Evolutionary conservation across 352 stramenopile genomes (phyloP).

Genomic region (Pythium utonaiense): DNA sequence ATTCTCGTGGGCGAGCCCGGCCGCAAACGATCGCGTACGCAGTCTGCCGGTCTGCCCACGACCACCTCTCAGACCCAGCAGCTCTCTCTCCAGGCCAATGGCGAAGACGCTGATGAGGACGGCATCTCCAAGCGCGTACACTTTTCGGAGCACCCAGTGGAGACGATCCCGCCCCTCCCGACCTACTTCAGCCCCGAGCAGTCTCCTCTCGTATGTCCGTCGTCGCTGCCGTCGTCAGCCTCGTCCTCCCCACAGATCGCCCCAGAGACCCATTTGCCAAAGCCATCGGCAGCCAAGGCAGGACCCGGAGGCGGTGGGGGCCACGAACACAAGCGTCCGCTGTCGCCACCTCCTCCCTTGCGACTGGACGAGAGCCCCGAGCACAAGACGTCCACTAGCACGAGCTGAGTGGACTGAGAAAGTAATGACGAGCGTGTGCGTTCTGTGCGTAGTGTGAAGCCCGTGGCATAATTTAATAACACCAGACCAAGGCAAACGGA

Average conservation of each 20-base stretch:
- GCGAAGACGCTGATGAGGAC: constrained; percentile 8
- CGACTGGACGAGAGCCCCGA: neutral
- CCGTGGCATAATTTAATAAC: constrained; percentile 3
- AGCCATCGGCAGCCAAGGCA: neutral
- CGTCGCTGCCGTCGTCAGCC: constrained; percentile 9
- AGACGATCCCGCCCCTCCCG: constrained; percentile 34
- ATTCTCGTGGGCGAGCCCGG: constrained; percentile 1
- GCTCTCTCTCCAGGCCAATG: neutral
- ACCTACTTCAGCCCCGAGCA: constrained; percentile 13
- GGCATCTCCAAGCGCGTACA: constrained; percentile 42
- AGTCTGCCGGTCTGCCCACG: constrained; percentile 12
- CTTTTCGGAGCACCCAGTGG: constrained; percentile 37
- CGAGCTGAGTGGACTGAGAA: neutral
- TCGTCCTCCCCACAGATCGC: constrained; percentile 16
- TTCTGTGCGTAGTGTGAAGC: neutral
- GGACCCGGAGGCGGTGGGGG: neutral
- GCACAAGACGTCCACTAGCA: neutral
- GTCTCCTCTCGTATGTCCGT: neutral
- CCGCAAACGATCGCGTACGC: constrained; percentile 19
- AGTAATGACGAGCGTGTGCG: neutral
- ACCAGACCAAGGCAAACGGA: neutral
- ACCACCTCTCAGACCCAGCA: neutral
- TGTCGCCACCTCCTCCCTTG: constrained; percentile 8
- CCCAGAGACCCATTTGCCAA: constrained; percentile 4
- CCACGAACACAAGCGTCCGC: constrained; percentile 1